Conservation (phyloP, 2,329 filamentous ascomycete genomes). For the Cladophialophora chaetospira region DNA sequence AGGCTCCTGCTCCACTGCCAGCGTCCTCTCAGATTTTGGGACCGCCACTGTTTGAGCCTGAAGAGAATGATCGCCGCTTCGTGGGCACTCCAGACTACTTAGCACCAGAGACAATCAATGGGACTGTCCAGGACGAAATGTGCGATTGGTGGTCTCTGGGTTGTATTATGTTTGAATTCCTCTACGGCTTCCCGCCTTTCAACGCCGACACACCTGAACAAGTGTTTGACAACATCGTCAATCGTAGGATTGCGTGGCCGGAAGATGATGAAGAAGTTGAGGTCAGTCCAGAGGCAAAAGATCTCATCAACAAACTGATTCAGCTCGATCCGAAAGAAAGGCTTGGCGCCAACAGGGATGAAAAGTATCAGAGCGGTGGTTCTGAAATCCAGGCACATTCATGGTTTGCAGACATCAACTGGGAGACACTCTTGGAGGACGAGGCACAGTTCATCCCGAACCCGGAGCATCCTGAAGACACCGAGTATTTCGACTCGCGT, state of each 20-base stretch:
- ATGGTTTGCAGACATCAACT: constrained; percentile 86
- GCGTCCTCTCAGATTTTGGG: constrained; percentile 76
- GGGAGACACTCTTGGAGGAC: constrained; percentile 89
- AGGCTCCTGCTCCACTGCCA: constrained; percentile 37
- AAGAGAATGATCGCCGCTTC: constrained; percentile 89
- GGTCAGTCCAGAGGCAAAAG: constrained; percentile 84
- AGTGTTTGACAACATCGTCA: constrained; percentile 95
- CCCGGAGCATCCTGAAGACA: constrained; percentile 92
- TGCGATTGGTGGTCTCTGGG: constrained; percentile 99
- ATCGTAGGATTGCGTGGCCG: constrained; percentile 89
- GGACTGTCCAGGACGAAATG: constrained; percentile 92
- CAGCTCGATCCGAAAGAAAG: constrained; percentile 80
- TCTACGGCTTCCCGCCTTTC: constrained; percentile 92
- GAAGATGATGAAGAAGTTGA: constrained; percentile 73
- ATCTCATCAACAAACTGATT: constrained; percentile 89
- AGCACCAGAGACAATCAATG: constrained; percentile 93
- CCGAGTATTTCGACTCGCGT: constrained; percentile 92
- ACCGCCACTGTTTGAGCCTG: constrained; percentile 89
- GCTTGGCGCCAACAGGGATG: constrained; percentile 80
- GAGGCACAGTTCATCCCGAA: constrained; percentile 94
- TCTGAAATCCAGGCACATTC: constrained; percentile 86
- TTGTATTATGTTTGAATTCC: constrained; percentile 94
- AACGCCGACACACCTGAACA: constrained; percentile 86
- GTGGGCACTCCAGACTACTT: constrained; percentile 97
- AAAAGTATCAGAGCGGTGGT: constrained; percentile 79